phyloP scores from a whole-genome alignment of 441 rosid species.

The Viola pubescens region DNA sequence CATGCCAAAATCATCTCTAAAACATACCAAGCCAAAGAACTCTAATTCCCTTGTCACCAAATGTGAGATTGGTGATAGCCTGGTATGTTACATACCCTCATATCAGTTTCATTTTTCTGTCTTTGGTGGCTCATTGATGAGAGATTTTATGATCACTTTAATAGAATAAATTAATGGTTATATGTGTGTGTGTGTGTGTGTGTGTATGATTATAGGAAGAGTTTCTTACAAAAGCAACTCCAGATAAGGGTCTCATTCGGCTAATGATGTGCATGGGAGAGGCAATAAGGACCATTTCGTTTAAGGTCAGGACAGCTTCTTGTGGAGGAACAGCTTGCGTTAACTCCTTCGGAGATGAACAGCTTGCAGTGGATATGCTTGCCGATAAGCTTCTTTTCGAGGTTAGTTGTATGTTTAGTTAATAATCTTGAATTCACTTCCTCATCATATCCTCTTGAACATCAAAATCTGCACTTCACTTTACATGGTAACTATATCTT shows the following conservation, averaged over 20 bases:
- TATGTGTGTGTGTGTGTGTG: too few relatives aligned
- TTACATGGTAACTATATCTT: not conserved
- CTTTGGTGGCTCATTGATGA: too few relatives aligned
- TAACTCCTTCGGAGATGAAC: conserved; percentile 90
- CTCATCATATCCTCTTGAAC: not conserved
- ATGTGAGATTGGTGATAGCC: conserved; percentile 89
- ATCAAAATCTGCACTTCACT: not conserved
- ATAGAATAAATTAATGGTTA: too few relatives aligned
- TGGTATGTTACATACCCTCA: conserved; percentile 33
- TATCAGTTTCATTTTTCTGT: not conserved
- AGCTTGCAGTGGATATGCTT: conserved; percentile 93
- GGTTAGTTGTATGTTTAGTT: conserved; percentile 26
- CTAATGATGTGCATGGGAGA: conserved; percentile 88
- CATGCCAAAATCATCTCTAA: conserved; percentile 47
- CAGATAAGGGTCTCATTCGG: conserved; percentile 68
- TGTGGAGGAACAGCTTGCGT: conserved; percentile 95
- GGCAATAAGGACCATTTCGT: conserved; percentile 82
- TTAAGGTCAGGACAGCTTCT: conserved; percentile 92
- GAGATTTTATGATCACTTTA: too few relatives aligned
- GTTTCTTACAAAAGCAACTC: conserved; percentile 54
- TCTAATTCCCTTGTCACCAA: conserved; percentile 38
- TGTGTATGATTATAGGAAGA: too few relatives aligned
- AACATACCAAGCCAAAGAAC: conserved; percentile 42
- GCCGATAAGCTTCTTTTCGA: conserved; percentile 89
- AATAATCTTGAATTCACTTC: not conserved